These are phyloP conservation scores for Cladosporium cucumerinum DNA, from an alignment of 2,329 filamentous ascomycete species.

Conservation along the genomic window DNA sequence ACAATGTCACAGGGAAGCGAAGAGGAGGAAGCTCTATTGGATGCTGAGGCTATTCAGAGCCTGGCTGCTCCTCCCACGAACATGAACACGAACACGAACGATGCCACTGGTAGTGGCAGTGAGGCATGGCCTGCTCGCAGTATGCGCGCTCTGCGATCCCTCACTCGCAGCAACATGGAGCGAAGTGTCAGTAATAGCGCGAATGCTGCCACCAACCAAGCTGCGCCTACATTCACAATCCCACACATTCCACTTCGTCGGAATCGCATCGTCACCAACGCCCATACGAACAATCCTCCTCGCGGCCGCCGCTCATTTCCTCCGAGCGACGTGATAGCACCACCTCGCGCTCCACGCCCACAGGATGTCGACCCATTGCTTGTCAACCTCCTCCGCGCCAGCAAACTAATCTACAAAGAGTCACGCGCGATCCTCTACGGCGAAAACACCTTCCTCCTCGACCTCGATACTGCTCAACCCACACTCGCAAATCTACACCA, in stretches of 20 bases:
- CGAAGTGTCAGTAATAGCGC: neutral
- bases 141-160: slow-evolving; percentile 2
- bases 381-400: slow-evolving; percentile 39
- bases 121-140: neutral
- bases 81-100: neutral
- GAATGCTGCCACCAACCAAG: neutral
- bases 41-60: neutral
- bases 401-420: slow-evolving; percentile 41
- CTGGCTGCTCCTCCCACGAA: neutral
- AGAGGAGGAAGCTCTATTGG: neutral
- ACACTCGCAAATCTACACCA: slow-evolving; percentile 42
- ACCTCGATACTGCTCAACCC: slow-evolving; percentile 37
- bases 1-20: neutral
- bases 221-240: neutral
- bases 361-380: slow-evolving; percentile 37
- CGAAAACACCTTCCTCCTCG: slow-evolving; percentile 40
- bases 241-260: neutral
- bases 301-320: slow-evolving; percentile 9
- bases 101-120: neutral
- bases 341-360: slow-evolving; percentile 19
- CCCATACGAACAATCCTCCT: neutral
- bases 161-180: neutral
- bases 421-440: slow-evolving; percentile 41
- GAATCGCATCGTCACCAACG: neutral
- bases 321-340: neutral